Evolutionary conservation across 805 yeast species (phyloP), one percentile per base, ranked within the genome.

Genomic region (Yarrowia deformans): DNA sequence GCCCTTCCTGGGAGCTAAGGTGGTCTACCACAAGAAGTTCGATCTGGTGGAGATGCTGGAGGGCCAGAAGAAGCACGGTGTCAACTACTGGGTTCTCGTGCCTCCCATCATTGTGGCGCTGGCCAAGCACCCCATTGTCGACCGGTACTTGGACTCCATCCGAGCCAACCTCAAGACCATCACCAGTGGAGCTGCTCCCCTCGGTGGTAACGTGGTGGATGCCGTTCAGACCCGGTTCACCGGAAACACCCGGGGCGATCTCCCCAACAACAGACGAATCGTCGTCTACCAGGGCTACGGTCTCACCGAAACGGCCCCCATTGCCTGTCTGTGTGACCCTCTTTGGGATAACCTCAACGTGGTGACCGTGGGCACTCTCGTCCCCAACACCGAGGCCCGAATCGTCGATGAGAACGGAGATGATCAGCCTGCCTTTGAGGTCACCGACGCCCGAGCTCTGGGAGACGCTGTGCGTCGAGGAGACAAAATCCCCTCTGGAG

Each of bases 161-260:
- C 77, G 79, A 8, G 78, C 77, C 42, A 75, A 81, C 12, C 76
- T 85, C 45, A 74, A 76, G 67, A 77, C 79, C 71, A 81, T 82
- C 69, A 76, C 82, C 70, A 72, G 72, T 16, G 84, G 85, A 66
- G 85, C 88, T 18, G 84, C 86, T 52, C 84, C 85, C 35, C 82
- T 86, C 13, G 61, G 69, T 3, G 69, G 69, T 9, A 54, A 66
- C 34, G 60, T 66, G 12, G 60, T 50, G 1, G 61, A 52, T n/a
- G 69, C 69, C 14, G 63, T 54, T 14, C 60, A 43, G 60, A 43
- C 43, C 23, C 69, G 69, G 1, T 66, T 66, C 55, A 10, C 70
- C 43, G 34, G 74, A 70, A 63, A 63, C 56, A 48, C 56, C 46
- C 14, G n/a, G 14, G 68, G 68, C 10, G 5, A 1, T 2, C 48